Conservation (phyloP, 192 early-diverging fungal species). For the Coemansia sp. region DNA sequence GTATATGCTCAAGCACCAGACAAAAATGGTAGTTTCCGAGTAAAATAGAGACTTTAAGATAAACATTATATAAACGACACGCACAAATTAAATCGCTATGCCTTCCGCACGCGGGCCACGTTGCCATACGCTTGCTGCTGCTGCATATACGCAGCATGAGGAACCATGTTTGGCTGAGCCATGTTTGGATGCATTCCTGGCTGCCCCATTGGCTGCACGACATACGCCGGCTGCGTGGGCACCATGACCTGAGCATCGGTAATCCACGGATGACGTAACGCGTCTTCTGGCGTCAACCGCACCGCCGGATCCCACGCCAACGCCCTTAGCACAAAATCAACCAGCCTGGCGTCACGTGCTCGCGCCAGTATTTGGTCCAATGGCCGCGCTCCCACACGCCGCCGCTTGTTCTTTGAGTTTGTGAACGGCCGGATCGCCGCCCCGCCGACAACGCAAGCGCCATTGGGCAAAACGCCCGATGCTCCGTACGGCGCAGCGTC, state of each 20-base stretch:
- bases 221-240: slow-evolving; percentile 37
- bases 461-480: slow-evolving; percentile 34
- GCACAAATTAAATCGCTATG: slow-evolving; percentile 3
- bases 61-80: no score
- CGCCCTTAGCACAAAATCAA: slow-evolving; percentile 84
- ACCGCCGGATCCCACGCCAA: slow-evolving; percentile 88
- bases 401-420: slow-evolving; percentile 88
- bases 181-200: slow-evolving; percentile 8
- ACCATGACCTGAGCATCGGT: slow-evolving; percentile 57
- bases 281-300: slow-evolving; percentile 84
- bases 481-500: slow-evolving; percentile 48
- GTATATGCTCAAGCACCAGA: slow-evolving; percentile 20
- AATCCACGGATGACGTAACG: slow-evolving; percentile 83
- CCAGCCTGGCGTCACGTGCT: slow-evolving; percentile 72
- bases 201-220: slow-evolving; percentile 27
- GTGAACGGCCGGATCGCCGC: slow-evolving; percentile 49
- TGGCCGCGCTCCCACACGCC: slow-evolving; percentile 74
- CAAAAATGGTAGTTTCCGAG: slow-evolving; percentile 8
- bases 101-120: slow-evolving; percentile 41
- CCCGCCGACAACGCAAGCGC: slow-evolving; percentile 35
- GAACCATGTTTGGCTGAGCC: slow-evolving; percentile 9
- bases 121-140: slow-evolving; percentile 26
- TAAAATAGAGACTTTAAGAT: no score
- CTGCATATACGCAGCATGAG: slow-evolving; percentile 9
- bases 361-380: slow-evolving; percentile 69